A percentile compares a stretch with the other conserved stretches of the same genome.
These are phyloP conservation scores for Andrographis paniculata DNA, from an alignment of 305 asterid species.

Conservation along the genomic window DNA sequence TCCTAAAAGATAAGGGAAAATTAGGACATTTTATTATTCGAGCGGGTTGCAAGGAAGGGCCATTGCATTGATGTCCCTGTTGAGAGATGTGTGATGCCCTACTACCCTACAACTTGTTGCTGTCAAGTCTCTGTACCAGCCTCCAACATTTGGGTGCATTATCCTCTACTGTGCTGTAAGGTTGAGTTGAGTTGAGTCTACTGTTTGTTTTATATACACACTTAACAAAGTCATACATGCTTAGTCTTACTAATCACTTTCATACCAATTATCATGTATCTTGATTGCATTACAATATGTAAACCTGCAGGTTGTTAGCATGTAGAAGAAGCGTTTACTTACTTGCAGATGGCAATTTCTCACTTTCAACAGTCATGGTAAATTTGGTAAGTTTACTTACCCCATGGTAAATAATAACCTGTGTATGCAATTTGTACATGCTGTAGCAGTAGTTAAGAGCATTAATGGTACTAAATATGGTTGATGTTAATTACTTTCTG, in stretches of 20 bases:
- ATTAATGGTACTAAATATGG: slow-evolving; percentile 3
- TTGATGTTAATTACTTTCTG: background rate
- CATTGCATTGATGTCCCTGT: slow-evolving; percentile 34
- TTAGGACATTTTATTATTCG: slow-evolving; percentile 30
- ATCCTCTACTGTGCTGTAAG: slow-evolving; percentile 18
- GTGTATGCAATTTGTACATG: too few species aligned
- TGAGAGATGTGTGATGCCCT: slow-evolving; percentile 25
- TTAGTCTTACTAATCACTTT: slow-evolving; percentile 13
- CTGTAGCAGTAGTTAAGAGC: too few species aligned
- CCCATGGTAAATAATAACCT: too few species aligned
- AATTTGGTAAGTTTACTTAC: too few species aligned
- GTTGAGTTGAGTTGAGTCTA: background rate
- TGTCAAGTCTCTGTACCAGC: slow-evolving; percentile 34
- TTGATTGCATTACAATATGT: background rate
- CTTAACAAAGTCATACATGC: background rate
- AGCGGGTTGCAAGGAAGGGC: slow-evolving; percentile 26
- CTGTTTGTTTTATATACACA: slow-evolving; percentile 7
- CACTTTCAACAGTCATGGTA: too few species aligned
- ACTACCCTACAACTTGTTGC: slow-evolving; percentile 30
- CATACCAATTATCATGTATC: background rate
- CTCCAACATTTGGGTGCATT: slow-evolving; percentile 23
- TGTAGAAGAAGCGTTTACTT: background rate
- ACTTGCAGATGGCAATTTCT: too few species aligned
- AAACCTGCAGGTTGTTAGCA: slow-evolving; percentile 2
- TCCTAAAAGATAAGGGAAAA: slow-evolving; percentile 45